Evolutionary conservation across 2,329 filamentous ascomycete genomes (phyloP), one percentile per base, ranked within the genome.

Genomic region (Xylariomycetidae sp.): DNA sequence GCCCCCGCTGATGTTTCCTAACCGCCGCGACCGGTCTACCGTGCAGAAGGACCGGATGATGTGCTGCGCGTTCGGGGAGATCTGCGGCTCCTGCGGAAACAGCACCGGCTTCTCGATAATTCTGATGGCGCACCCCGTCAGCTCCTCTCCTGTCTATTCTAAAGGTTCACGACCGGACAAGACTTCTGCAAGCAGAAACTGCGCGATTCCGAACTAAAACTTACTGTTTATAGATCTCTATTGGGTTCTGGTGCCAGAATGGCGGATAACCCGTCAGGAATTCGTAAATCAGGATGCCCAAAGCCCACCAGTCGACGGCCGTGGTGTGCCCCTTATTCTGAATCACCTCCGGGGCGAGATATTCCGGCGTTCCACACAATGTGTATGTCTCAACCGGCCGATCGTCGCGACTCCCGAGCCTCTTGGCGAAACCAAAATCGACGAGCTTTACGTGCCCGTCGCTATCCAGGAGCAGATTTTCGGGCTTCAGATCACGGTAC

Each of bases 291-390:
- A 92, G 62, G 46, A 90, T 88, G 16, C 86, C 86, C 46, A 92
- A 69, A 1, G 86, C 85, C 86, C 86, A 90, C 85, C 85, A 90
- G 65, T 90, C 85, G 22, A 90, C 85, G 11, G 85, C 84, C 3
- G 76, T 80, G 3, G 76, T 81, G 53, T 83, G 79, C 10, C 83
- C 85, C 55, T 86, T 88, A 56, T 87, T 88, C 45, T 87, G 78
- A 47, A 90, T 89, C 26, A 90, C 85, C 63, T 90, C 85, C 5
- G 85, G 85, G 2, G 85, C 85, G 28, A 90, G 77, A 57, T 90
- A 90, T 55, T 90, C 85, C 28, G 85, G 85, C 2, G 85, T 90
- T 31, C 85, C 85, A 59, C 85, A 90, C 17, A 90, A 71, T 3
- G 85, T 90, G 51, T 89, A 90, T 5, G 85, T 89, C 62, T 89